Percentiles rank a stretch among this genome's conserved stretches.
These are phyloP conservation scores for Sutorius australiensis DNA, from an alignment of 768 basidiomycete genomes.

Conservation along the genomic window DNA sequence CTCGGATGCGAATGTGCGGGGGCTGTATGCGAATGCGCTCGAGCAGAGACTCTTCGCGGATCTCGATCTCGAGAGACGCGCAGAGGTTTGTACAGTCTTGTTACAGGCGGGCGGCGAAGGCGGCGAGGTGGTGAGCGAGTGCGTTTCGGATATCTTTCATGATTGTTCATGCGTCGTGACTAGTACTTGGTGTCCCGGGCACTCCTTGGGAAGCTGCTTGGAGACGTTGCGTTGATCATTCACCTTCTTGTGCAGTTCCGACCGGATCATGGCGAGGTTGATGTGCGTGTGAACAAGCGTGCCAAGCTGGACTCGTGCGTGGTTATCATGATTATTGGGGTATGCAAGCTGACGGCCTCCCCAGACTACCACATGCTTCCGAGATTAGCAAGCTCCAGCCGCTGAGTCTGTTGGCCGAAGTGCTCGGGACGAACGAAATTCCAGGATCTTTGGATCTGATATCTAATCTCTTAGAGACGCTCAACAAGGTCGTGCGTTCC, in stretches of 20 bases:
- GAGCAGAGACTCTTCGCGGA: constrained; percentile 53
- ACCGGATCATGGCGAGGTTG: constrained; percentile 39
- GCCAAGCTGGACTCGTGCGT: constrained; percentile 61
- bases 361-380: constrained; percentile 20
- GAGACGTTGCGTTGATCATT: constrained; percentile 50
- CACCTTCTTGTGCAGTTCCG: constrained; percentile 50
- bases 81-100: constrained; percentile 53
- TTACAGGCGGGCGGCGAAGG: constrained; percentile 49
- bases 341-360: not conserved
- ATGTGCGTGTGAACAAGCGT: constrained; percentile 59
- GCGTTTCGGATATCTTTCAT: not conserved
- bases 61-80: constrained; percentile 50
- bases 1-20: constrained; percentile 35
- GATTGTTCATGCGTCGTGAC: not conserved
- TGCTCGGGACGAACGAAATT: constrained; percentile 59
- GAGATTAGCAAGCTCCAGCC: constrained; percentile 42
- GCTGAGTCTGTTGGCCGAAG: constrained; percentile 63
- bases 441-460: constrained; percentile 72
- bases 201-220: constrained; percentile 45
- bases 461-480: constrained; percentile 64
- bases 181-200: constrained; percentile 48
- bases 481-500: constrained; percentile 61
- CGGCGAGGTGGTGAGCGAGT: constrained; percentile 43
- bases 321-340: constrained; percentile 9
- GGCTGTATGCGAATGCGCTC: constrained; percentile 42